Conservation (phyloP, 1,284 basidiomycete genomes). For the Trametes versicolor region DNA sequence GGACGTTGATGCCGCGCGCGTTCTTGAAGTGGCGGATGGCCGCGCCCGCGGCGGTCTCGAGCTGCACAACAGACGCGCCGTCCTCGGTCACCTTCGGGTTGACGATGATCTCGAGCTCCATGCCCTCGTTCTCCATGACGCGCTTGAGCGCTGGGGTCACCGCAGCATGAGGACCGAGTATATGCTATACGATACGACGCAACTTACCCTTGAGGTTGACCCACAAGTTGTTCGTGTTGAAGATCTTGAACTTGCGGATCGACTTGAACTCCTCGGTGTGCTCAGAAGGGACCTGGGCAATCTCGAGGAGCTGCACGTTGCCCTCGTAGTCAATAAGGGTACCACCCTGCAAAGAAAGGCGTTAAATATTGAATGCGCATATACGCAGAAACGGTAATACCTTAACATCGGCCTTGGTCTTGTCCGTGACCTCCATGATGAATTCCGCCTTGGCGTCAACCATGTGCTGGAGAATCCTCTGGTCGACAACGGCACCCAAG, state of each 20-base stretch:
- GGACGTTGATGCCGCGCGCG: constrained; percentile 98
- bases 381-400: constrained; percentile 78
- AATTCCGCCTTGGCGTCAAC: constrained; percentile 90
- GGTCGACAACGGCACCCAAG: constrained; percentile 94
- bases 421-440: constrained; percentile 99
- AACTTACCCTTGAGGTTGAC: constrained; percentile 82
- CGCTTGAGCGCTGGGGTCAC: constrained; percentile 74
- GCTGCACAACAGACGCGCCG: constrained; percentile 84
- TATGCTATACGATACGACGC: background rate
- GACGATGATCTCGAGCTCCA: constrained; percentile 95
- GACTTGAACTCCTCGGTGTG: constrained; percentile 99
- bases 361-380: background rate
- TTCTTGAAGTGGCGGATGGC: constrained; percentile 98
- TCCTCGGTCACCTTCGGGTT: constrained; percentile 94
- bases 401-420: constrained; percentile 99
- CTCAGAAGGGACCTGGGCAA: constrained; percentile 98
- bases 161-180: constrained; percentile 31
- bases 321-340: constrained; percentile 98
- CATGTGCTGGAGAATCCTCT: constrained; percentile 91
- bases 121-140: constrained; percentile 90
- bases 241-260: constrained; percentile 93
- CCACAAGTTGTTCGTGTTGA: constrained; percentile 99
- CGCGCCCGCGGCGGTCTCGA: constrained; percentile 98
- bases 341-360: constrained; percentile 72
- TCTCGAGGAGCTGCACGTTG: constrained; percentile 93